Base-by-base conservation (phyloP, 805 yeast species). In the Zygosaccharomyces kombuchaensis region DNA sequence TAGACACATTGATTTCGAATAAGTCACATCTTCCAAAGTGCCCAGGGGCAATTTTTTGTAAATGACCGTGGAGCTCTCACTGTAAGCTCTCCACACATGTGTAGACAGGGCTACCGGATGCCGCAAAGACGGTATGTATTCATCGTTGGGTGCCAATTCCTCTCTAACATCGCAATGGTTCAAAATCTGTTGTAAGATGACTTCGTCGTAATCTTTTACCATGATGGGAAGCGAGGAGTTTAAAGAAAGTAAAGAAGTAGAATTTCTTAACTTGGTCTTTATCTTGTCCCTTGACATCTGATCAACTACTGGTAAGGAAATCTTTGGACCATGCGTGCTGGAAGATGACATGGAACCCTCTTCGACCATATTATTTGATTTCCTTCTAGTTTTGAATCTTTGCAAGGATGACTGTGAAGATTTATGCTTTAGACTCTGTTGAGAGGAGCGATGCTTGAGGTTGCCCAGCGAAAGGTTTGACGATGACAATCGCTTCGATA, bases 261-360 rank as follows among this genome's bases (percentile, higher is more conserved):
- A 63, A 45, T 75, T 77, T 52, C 72, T 71, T 38, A 81, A 63
- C 53, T 77, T 81, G 47, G 72, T 70, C 51, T 73, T 71, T 43
- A 81, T 66, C 50, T 78, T 80, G 48, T 74, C 79, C 29, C 79
- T 69, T 12, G 84, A 75, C 9, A 71, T 72, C 31, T 74, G 75
- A 46, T 75, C 78, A 6, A 83, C 81, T 3, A 75, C 70, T 1
- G 87, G 87, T 45, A 78, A 62, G 3, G 86, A 80, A 12, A 81
- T 81, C 65, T 59, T 57, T 3, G 54, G 52, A 22, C 44, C 48
- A 21, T 51, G 53, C 9, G 46, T 34, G 6, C 45, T 40, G 10
- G 43, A 36, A n/a, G 49, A 44, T 9, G 54, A 50, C 6, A 44
- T 44, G 5, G 51, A 50, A 14, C 47, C 46, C 25, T 48, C 52